Conservation (phyloP, 192 early-diverging fungal species). For the Allomyces arbusculus region DNA sequence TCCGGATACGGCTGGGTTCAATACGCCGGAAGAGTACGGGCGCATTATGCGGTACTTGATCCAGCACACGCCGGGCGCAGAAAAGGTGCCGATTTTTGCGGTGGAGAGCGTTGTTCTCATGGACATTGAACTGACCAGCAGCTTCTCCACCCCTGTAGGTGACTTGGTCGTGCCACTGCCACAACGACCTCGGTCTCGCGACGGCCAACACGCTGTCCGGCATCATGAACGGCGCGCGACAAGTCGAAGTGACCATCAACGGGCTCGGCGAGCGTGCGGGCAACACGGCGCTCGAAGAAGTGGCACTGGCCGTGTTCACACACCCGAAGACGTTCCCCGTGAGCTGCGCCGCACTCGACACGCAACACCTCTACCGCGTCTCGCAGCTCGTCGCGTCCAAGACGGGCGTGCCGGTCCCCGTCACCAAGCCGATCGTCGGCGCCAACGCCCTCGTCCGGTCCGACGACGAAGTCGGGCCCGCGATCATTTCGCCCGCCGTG, state of each 20-base stretch:
- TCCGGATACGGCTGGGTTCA: conserved; percentile 36
- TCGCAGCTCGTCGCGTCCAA: conserved; percentile 34
- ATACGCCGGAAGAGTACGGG: conserved; percentile 32
- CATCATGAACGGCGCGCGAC: conserved; percentile 27
- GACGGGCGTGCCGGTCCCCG: conserved; percentile 31
- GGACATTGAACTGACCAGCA: neutral
- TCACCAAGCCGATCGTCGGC: conserved; percentile 37
- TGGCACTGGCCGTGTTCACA: conserved; percentile 33
- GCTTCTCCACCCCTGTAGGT: neutral
- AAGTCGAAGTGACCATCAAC: conserved; percentile 38
- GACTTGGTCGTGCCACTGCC: conserved; percentile 30
- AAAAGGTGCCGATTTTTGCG: conserved; percentile 7
- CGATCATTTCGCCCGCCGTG: conserved; percentile 35
- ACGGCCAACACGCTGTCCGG: conserved; percentile 35
- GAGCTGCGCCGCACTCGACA: conserved; percentile 19
- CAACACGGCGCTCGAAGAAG: conserved; percentile 32
- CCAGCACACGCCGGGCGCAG: conserved; percentile 10
- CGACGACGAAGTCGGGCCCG: conserved; percentile 12
- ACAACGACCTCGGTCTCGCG: conserved; percentile 34
- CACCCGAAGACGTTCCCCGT: conserved; percentile 25
- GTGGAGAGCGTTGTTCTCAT: neutral
- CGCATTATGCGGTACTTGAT: conserved; percentile 27
- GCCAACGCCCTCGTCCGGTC: conserved; percentile 32
- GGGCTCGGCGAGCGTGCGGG: conserved; percentile 37
- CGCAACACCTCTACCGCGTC: conserved; percentile 29